Evolutionary conservation across 345 rosid species (phyloP).

Genomic region (Barbarea vulgaris): DNA sequence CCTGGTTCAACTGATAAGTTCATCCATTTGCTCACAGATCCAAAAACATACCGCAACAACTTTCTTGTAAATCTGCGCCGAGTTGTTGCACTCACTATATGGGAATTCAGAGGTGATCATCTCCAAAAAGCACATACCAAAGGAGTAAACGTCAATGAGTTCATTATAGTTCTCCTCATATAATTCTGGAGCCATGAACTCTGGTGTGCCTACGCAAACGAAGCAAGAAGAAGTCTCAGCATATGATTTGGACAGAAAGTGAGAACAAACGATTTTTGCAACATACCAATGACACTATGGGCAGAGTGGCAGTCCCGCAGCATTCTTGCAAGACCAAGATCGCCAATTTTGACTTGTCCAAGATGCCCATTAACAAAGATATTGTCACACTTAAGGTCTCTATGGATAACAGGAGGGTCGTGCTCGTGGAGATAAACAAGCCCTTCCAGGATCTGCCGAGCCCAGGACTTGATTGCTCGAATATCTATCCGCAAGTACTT

Average conservation of each 20-base stretch:
- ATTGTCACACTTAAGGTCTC: constrained; percentile 70
- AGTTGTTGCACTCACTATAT: constrained; percentile 70
- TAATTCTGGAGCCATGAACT: constrained; percentile 89
- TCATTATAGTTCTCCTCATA: constrained; percentile 84
- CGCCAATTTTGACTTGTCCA: constrained; percentile 74
- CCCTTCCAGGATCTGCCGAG: constrained; percentile 59
- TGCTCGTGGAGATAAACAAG: constrained; percentile 63
- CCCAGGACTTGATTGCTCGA: constrained; percentile 65
- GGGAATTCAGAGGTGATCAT: constrained; percentile 85
- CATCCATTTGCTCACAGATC: constrained; percentile 23
- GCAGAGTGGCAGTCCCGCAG: constrained; percentile 55
- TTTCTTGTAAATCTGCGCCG: constrained; percentile 82
- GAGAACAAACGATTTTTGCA: constrained; percentile 6
- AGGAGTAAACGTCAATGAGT: constrained; percentile 81
- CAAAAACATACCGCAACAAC: constrained; percentile 56
- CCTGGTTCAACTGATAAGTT: constrained; percentile 15
- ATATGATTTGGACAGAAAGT: background rate
- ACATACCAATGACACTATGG: constrained; percentile 60
- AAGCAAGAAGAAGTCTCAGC: constrained; percentile 17
- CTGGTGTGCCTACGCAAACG: constrained; percentile 67
- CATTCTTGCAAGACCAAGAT: constrained; percentile 69
- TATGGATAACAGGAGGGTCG: constrained; percentile 66
- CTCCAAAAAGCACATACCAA: constrained; percentile 84
- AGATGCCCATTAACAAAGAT: constrained; percentile 71
- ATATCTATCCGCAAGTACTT: constrained; percentile 60